phyloP scores from a whole-genome alignment of 2,329 filamentous ascomycete genomes.

The Chaetomiaceae sp. region DNA sequence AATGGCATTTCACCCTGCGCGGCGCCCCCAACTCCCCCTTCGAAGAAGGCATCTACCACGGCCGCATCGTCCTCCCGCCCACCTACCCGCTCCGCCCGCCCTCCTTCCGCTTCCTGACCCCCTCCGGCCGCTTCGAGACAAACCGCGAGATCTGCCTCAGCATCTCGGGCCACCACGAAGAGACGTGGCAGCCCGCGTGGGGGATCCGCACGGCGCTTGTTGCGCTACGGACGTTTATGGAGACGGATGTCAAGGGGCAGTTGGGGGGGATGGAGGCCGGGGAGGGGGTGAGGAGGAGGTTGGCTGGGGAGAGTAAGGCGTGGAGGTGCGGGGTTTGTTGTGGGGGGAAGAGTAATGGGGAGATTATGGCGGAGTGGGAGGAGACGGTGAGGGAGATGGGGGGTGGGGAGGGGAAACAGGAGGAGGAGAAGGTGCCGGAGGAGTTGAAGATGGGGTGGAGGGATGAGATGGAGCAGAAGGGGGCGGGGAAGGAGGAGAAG shows the following conservation, averaged over 20 bases:
- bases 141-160: slow-evolving; percentile 95
- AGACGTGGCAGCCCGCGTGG: slow-evolving; percentile 99
- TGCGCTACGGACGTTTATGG: slow-evolving; percentile 84
- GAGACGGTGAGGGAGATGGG: slow-evolving; percentile 43
- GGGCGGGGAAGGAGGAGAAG: slow-evolving; percentile 5
- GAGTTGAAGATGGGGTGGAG: slow-evolving; percentile 65
- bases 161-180: slow-evolving; percentile 93
- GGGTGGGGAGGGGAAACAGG: slow-evolving; percentile 11
- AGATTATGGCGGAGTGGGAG: slow-evolving; percentile 68
- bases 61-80: slow-evolving; percentile 84
- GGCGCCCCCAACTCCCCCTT: slow-evolving; percentile 81
- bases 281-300: slow-evolving; percentile 59
- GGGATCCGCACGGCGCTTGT: slow-evolving; percentile 84
- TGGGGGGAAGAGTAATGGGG: slow-evolving; percentile 61
- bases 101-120: slow-evolving; percentile 91
- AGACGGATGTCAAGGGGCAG: slow-evolving; percentile 81
- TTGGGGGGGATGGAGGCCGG: slow-evolving; percentile 80
- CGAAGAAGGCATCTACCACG: slow-evolving; percentile 83
- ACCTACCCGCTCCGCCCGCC: slow-evolving; percentile 89
- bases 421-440: slow-evolving; percentile 47
- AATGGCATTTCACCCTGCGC: slow-evolving; percentile 98
- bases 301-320: slow-evolving; percentile 60
- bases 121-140: slow-evolving; percentile 86
- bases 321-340: slow-evolving; percentile 73
- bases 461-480: slow-evolving; percentile 55